Percentiles rank a stretch among this genome's conserved stretches.
Conservation (phyloP, 2,329 filamentous ascomycete species). For the Cercospora beticola region DNA sequence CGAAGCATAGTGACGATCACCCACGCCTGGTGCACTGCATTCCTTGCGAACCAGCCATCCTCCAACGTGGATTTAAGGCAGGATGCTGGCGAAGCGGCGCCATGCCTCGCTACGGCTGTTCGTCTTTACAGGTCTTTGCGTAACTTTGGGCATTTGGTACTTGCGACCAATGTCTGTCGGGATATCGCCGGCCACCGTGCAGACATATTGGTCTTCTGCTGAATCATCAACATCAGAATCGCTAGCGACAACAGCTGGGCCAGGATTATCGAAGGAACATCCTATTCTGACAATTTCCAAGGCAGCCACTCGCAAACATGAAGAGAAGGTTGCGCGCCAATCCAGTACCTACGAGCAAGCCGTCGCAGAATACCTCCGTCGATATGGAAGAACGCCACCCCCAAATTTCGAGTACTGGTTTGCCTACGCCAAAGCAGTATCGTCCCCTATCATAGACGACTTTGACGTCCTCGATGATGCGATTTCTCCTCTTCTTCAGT, state of each 20-base stretch:
- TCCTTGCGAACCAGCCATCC: no score
- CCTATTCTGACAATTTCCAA: background rate
- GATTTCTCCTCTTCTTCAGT: constrained; percentile 9
- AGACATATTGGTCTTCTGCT: background rate
- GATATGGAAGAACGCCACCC: constrained; percentile 47
- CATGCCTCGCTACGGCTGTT: background rate
- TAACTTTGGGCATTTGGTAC: background rate
- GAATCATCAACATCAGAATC: background rate
- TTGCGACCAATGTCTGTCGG: background rate
- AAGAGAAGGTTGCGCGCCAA: constrained; percentile 17
- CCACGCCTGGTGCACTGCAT: background rate
- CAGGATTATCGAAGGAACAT: background rate
- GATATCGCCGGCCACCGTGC: background rate
- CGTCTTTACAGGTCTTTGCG: background rate
- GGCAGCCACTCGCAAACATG: constrained; percentile 2
- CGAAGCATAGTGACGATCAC: background rate
- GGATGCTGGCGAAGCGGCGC: background rate
- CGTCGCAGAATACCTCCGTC: constrained; percentile 38
- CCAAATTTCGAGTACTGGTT: constrained; percentile 50
- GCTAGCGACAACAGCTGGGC: background rate
- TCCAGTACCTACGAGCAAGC: constrained; percentile 14
- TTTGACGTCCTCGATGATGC: constrained; percentile 40
- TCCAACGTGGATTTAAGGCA: background rate
- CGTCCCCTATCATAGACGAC: constrained; percentile 47
- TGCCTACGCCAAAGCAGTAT: constrained; percentile 40